Evolutionary conservation across 2,329 filamentous ascomycete species (phyloP), one percentile per base, ranked within the genome.

Genomic region (Apiospora arundinis): DNA sequence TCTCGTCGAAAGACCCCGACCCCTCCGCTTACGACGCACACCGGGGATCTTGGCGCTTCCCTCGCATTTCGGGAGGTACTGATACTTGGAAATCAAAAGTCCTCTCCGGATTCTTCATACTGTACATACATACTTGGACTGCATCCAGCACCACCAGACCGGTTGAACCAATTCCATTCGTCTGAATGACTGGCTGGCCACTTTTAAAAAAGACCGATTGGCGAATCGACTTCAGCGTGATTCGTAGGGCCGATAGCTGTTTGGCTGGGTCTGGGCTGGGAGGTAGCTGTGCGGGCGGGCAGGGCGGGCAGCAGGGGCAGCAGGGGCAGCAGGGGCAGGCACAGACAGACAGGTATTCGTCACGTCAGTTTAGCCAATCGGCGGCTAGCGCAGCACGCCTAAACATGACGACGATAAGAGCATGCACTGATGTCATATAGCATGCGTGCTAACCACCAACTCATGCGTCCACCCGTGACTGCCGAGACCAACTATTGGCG

Each of bases 121-220:
- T 37, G 28, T 32, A 21, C 28, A 4, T 23, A 12, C 21, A 5
- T 6, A 52, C 23, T 14, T 11, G 7, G 49, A 16, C 23, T 28
- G 23, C 49, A 56, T 12, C 14, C 4, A 18, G 14, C 42, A 45
- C 11, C 42, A 45, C 12, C 42, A 45, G 42, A 45, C 42, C 42
- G 11, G 42, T 45, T 45, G 42, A 3, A 45, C 14, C 42, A 45
- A 45, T 45, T 14, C 42, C 12, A 45, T 45, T 45, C 16, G 42
- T 14, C 42, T 16, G 42, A 16, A 12, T 56, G 23, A 40, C 18
- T 9, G 28, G n/a, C 56, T 28, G 56, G 56, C 56, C 56, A n/a
- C 56, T 40, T 40, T 40, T n/a, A 63, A 63, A 48, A 60, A 63
- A 63, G 56, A 8, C 56, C 56, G 56, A 63, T 63, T 63, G 56